A percentile compares a stretch with the other conserved stretches of the same genome.
phyloP scores from a whole-genome alignment of 192 early-diverging fungal genomes.

The Chytriomyces hyalinus region DNA sequence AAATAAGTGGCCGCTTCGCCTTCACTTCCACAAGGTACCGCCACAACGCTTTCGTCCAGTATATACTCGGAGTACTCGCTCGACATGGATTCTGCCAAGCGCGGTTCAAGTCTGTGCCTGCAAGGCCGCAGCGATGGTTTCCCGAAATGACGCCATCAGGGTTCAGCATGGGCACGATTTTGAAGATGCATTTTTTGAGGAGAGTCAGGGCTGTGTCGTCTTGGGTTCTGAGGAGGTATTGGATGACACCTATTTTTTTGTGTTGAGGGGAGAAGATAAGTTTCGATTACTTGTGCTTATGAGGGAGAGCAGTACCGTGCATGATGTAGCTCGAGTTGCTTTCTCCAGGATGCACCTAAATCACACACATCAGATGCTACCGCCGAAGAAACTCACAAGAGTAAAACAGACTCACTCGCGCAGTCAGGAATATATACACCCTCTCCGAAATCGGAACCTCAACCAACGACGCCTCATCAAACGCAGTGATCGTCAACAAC shows the following conservation, averaged over 20 bases:
- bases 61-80: constrained; percentile 48
- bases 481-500: constrained; percentile 61
- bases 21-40: constrained; percentile 39
- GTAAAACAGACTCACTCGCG: constrained; percentile 35
- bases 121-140: constrained; percentile 56
- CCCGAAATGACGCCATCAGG: constrained; percentile 62
- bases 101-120: constrained; percentile 60
- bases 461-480: constrained; percentile 23
- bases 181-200: constrained; percentile 53
- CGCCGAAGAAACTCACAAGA: neutral
- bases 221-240: too few species aligned
- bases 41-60: constrained; percentile 54
- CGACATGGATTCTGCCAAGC: constrained; percentile 51
- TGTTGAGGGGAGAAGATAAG: neutral
- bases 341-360: constrained; percentile 64
- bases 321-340: constrained; percentile 58
- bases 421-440: constrained; percentile 54
- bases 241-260: constrained; percentile 41
- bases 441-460: constrained; percentile 42
- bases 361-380: neutral
- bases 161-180: constrained; percentile 63
- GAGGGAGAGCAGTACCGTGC: constrained; percentile 33
- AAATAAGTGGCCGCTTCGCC: constrained; percentile 44
- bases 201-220: constrained; percentile 11
- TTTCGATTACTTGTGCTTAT: too few species aligned